Percentiles rank a stretch among this genome's conserved stretches.
phyloP scores from a whole-genome alignment of 495 filamentous ascomycete species.

The Penicillium coffeae region DNA sequence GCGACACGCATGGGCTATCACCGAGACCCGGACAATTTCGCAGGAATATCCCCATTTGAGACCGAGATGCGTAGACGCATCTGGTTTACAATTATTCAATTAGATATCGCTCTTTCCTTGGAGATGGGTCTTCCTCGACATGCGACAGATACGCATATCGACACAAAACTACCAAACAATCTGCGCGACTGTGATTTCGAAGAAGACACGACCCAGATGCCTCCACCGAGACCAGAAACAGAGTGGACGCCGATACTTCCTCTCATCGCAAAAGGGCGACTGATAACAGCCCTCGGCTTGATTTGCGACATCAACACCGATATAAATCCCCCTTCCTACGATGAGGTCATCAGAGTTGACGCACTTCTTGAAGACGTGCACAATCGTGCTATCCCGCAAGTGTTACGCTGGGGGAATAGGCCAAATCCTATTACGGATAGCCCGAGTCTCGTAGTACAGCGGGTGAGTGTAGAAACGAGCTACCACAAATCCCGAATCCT shows the following conservation, averaged over 20 bases:
- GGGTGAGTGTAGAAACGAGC: not conserved
- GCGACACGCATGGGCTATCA: constrained; percentile 49
- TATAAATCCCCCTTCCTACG: constrained; percentile 24
- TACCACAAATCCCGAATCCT: not conserved
- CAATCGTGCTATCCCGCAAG: constrained; percentile 20
- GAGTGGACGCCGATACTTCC: constrained; percentile 28
- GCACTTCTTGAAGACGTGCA: constrained; percentile 23
- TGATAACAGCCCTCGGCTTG: constrained; percentile 29
- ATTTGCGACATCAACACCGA: constrained; percentile 27
- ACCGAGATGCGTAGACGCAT: constrained; percentile 54
- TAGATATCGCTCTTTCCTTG: constrained; percentile 46
- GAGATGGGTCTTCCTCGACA: constrained; percentile 38
- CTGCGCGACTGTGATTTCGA: constrained; percentile 31
- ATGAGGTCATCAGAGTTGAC: constrained; percentile 36
- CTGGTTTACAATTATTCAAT: constrained; percentile 48
- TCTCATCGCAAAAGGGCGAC: constrained; percentile 29
- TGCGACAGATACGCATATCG: constrained; percentile 25
- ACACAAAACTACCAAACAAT: constrained; percentile 39
- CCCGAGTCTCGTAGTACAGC: not conserved
- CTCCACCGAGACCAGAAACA: constrained; percentile 25
- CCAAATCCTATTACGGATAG: not conserved
- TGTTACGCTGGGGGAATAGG: not conserved
- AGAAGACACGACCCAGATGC: constrained; percentile 20
- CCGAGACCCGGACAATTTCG: constrained; percentile 41
- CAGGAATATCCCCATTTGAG: constrained; percentile 45